Conservation (phyloP, 106 monocot species). For the Agapanthus africanus region DNA sequence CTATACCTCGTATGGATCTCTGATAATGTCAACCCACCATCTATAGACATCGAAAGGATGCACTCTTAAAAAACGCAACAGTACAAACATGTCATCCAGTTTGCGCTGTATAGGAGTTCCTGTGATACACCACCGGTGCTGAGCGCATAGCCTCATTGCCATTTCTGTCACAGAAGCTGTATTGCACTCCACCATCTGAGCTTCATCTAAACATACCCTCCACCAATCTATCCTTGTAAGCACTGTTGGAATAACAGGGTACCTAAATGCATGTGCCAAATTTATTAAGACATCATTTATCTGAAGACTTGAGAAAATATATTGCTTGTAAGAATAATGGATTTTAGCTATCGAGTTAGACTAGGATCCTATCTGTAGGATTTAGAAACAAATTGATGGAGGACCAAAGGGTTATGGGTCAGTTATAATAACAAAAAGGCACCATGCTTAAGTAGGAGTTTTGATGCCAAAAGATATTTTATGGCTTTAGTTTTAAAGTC, state of each 20-base stretch:
- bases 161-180: constrained; percentile 86
- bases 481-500: too few relatives aligned
- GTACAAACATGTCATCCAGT: constrained; percentile 91
- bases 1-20: constrained; percentile 94
- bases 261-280: constrained; percentile 34
- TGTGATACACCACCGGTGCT: constrained; percentile 86
- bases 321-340: too few relatives aligned
- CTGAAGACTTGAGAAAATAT: background rate
- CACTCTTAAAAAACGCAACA: constrained; percentile 74
- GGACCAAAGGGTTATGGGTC: too few relatives aligned
- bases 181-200: constrained; percentile 96
- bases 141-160: constrained; percentile 81
- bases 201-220: constrained; percentile 96
- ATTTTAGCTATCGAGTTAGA: too few relatives aligned
- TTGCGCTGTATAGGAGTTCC: constrained; percentile 90
- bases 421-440: too few relatives aligned
- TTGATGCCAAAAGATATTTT: too few relatives aligned
- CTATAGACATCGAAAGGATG: constrained; percentile 70
- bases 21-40: constrained; percentile 91
- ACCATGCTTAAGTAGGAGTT: too few relatives aligned
- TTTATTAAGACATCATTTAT: background rate
- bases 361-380: too few relatives aligned
- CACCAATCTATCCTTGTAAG: constrained; percentile 95
- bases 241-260: constrained; percentile 83
- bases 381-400: too few relatives aligned